Evolutionary conservation across 2,329 filamentous ascomycete genomes (phyloP), one percentile per base, ranked within the genome.

Genomic region (Torrubiella hemipterigena): DNA sequence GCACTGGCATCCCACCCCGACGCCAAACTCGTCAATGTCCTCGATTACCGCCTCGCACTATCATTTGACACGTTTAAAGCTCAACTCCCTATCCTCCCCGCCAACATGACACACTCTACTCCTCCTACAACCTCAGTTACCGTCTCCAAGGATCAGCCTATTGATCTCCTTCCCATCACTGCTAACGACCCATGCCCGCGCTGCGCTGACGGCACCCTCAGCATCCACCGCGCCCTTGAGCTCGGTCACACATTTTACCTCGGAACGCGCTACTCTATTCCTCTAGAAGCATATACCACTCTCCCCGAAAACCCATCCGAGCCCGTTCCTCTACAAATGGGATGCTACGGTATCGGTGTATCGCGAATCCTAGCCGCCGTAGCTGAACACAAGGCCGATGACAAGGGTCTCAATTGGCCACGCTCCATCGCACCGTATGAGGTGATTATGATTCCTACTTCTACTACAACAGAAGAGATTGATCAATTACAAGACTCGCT

Each of bases 241-340:
- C 67, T 96, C 12, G 91, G 85, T 1, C 91, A 98, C 54, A 96
- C 91, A 0, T 98, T 98, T 58, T 78, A 93, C 52, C 75, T 98
- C 2, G 87, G 89, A 9, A 87, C 83, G 2, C 74, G 87, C 18
- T 98, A 98, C 59, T 87, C 81, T 16, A 64, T 72, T 14, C 79
- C 85, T 0, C 65, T 98, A 1, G 60, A 68, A 7, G 81, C 83
- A 2, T 64, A 56, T 1, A 69, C 91, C 3, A 58, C 61, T 5
- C 38, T 56, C 3, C 48, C 55, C 10, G 38, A 41, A 24, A 39
- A 28, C 6, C 45, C 48, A 14, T 44, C 44, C 9, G 42, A 41
- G 17, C 43, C 38, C 4, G 63, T 74, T 0, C 65, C 76, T 0
- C 68, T 94, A 47, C 75, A 93, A 41, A 98, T 98, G 91, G 91